Evolutionary conservation across 2,329 filamentous ascomycete genomes (phyloP), one percentile per base, ranked within the genome.

Genomic region (Fusarium subtropicale): DNA sequence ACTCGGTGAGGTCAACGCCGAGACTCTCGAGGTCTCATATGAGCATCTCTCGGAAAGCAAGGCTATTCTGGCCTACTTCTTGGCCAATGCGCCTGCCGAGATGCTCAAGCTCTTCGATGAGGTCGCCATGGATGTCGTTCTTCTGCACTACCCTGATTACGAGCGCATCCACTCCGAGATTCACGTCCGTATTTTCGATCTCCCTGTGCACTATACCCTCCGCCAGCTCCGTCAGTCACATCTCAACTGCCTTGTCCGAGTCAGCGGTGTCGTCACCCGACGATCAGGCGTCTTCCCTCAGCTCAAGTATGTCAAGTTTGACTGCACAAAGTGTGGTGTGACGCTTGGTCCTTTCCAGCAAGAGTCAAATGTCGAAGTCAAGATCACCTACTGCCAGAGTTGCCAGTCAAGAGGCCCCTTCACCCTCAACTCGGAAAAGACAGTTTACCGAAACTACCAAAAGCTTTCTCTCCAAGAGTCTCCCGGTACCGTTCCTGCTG

Each of bases 381-480:
- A 95, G 81, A 93, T 99, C 73, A 93, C 92, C 1, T 99, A 92
- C 84, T 99, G 96, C 78, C 95, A 97, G 77, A 96, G 92, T 78
- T 99, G 96, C 81, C 95, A 98, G 81, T 97, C 93, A 39, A 90
- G 93, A 41, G 96, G 96, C 0, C 97, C 96, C 0, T 99, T 99
- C 77, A 97, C 91, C 0, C 84, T 99, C 71, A 98, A 98, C 82
- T 96, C 94, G 6, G 96, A 98, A 79, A 97, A 97, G 85, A 99
- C 96, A 0, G 92, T 99, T 18, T 99, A 99, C 82, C 92, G 96
- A 68, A 99, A 99, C 80, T 99, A 97, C 81, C 96, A 99, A 79
- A 99, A 97, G 78, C 85, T 99, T 74, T 99, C 96, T 0, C 87
- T 99, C 15, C 96, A 99, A 77, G 96, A 99, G 79, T 97, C 97